These are phyloP conservation scores for Tolypocladium tropicale DNA, from an alignment of 2,329 filamentous ascomycete species.

Conservation along the genomic window DNA sequence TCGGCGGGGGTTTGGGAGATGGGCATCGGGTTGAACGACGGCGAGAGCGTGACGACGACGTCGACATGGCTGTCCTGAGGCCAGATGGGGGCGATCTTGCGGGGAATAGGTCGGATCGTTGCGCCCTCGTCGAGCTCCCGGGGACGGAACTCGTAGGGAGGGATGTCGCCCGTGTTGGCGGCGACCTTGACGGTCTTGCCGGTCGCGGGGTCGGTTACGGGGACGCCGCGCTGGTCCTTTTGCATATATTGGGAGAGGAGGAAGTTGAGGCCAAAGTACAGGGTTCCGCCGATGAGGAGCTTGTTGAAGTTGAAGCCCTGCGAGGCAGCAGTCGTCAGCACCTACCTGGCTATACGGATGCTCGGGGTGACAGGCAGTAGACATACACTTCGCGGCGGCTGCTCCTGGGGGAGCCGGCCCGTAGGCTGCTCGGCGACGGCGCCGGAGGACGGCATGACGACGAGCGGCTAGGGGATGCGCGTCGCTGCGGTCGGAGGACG, in stretches of 20 bases:
- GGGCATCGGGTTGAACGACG: constrained; percentile 57
- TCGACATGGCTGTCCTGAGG: constrained; percentile 68
- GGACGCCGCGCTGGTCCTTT: constrained; percentile 35
- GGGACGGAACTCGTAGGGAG: constrained; percentile 57
- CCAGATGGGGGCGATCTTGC: constrained; percentile 80
- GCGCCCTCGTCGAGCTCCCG: constrained; percentile 48
- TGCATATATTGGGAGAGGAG: constrained; percentile 44
- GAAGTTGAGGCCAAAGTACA: constrained; percentile 51
- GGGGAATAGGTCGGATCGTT: constrained; percentile 54
- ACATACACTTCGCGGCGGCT: constrained; percentile 16
- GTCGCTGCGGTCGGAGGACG: not conserved
- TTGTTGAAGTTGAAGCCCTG: constrained; percentile 31
- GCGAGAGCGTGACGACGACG: constrained; percentile 74
- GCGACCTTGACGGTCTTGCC: constrained; percentile 44
- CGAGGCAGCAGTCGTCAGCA: not conserved
- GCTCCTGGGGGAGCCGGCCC: constrained; percentile 9
- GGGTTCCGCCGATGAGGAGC: constrained; percentile 39
- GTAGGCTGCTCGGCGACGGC: constrained; percentile 11
- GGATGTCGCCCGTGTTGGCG: constrained; percentile 45
- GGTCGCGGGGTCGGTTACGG: constrained; percentile 35
- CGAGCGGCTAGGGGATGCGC: not conserved
- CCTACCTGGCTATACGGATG: not conserved
- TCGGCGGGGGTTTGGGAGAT: constrained; percentile 56
- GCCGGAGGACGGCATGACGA: constrained; percentile 15
- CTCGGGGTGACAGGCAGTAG: not conserved